Percentiles rank a stretch among this genome's conserved stretches.
Evolutionary conservation across 495 filamentous ascomycete genomes (phyloP).

Genomic region (Annulohypoxylon moriforme): DNA sequence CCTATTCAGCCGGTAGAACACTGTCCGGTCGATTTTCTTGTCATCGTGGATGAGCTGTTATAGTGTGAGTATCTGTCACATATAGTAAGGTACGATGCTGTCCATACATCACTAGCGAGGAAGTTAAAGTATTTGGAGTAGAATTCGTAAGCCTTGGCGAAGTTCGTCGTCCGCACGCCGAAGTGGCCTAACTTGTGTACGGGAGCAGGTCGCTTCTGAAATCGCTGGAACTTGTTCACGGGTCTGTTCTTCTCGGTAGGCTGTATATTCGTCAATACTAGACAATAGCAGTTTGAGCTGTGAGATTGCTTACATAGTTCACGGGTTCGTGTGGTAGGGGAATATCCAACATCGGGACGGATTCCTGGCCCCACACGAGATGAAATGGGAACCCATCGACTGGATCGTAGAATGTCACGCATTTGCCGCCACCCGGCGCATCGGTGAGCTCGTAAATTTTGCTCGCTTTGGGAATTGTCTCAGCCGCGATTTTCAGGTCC

Average conservation of each 20-base stretch:
- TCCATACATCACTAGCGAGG: conserved; percentile 63
- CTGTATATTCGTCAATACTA: conserved; percentile 31
- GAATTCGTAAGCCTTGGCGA: conserved; percentile 67
- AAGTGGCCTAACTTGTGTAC: conserved; percentile 83
- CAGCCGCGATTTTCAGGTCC: conserved; percentile 62
- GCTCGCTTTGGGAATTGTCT: conserved; percentile 58
- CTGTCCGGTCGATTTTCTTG: conserved; percentile 62
- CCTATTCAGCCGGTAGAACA: conserved; percentile 74
- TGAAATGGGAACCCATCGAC: conserved; percentile 69
- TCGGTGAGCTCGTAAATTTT: conserved; percentile 62
- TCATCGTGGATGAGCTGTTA: conserved; percentile 61
- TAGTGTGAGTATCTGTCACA: conserved; percentile 2
- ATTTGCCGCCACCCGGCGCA: conserved; percentile 68
- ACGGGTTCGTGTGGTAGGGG: conserved; percentile 36
- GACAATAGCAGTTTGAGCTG: background rate
- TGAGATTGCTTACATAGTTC: conserved; percentile 38
- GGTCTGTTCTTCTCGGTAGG: conserved; percentile 62
- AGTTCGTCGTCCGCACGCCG: conserved; percentile 71
- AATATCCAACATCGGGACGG: conserved; percentile 45
- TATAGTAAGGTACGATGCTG: background rate
- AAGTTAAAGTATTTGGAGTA: conserved; percentile 78
- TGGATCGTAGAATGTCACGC: conserved; percentile 68
- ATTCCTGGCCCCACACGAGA: conserved; percentile 66
- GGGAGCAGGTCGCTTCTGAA: conserved; percentile 72
- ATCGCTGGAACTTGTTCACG: conserved; percentile 61